Percentiles rank a stretch among this genome's conserved stretches.
Conservation (phyloP, 305 asterid species). For the Fraxinus floribunda region DNA sequence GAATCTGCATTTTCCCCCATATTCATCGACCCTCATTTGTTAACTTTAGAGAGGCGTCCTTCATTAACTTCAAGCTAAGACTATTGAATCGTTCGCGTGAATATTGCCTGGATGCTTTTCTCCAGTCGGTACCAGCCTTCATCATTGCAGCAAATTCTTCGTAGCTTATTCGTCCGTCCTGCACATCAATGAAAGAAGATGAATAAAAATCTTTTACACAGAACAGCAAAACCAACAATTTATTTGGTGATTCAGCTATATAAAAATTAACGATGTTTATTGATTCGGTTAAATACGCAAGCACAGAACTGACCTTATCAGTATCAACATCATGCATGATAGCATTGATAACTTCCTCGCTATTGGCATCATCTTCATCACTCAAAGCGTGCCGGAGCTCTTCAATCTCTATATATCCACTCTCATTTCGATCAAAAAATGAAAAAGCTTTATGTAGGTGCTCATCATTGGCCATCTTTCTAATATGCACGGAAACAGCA, state of each 20-base stretch:
- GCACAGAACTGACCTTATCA: constrained; percentile 50
- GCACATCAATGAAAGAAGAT: constrained; percentile 14
- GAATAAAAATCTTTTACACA: background rate
- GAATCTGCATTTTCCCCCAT: constrained; percentile 8
- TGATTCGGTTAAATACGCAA: background rate
- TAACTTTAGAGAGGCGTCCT: constrained; percentile 52
- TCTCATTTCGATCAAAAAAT: constrained; percentile 59
- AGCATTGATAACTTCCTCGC: constrained; percentile 61
- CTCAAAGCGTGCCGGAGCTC: constrained; percentile 68
- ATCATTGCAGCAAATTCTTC: constrained; percentile 70
- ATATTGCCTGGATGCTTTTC: constrained; percentile 76
- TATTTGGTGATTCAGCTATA: background rate
- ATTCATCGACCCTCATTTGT: constrained; percentile 44
- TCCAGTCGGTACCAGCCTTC: constrained; percentile 84
- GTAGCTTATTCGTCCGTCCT: constrained; percentile 73
- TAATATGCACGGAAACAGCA: constrained; percentile 60
- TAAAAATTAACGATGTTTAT: background rate
- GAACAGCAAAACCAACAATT: background rate
- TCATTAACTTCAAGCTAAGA: constrained; percentile 63
- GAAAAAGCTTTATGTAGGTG: constrained; percentile 82
- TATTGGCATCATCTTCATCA: constrained; percentile 58
- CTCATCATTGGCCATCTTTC: constrained; percentile 70
- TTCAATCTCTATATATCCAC: constrained; percentile 67
- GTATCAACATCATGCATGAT: constrained; percentile 83
- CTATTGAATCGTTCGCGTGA: constrained; percentile 69